Evolutionary conservation across 345 rosid species (phyloP).

Genomic region (Pelargonium nanum): DNA sequence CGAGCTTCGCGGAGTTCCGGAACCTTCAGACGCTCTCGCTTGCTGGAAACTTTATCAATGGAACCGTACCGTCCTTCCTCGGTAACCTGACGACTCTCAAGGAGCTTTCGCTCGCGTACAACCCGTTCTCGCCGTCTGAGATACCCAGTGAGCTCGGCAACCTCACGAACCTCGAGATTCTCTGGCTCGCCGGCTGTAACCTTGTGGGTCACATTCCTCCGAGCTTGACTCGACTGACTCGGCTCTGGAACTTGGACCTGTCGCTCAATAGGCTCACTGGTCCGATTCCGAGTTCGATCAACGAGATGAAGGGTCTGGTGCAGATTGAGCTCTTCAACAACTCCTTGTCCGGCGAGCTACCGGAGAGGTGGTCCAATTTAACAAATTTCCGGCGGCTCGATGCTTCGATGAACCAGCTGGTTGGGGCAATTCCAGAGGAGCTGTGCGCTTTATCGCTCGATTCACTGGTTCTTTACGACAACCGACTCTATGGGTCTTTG

Average conservation of each 20-base stretch:
- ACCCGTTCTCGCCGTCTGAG: conserved; percentile 38
- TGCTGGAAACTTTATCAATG: conserved; percentile 39
- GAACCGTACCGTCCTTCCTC: conserved; percentile 41
- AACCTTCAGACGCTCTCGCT: conserved; percentile 44
- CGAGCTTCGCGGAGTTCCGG: conserved; percentile 36
- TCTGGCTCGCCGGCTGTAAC: conserved; percentile 48
- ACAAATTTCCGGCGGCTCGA: conserved; percentile 44
- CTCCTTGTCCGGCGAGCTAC: conserved; percentile 60
- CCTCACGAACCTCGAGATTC: conserved; percentile 40
- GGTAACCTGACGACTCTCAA: conserved; percentile 56
- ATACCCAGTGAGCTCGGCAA: conserved; percentile 45
- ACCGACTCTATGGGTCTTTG: conserved; percentile 52
- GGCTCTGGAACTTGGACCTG: conserved; percentile 46
- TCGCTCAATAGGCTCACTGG: conserved; percentile 45
- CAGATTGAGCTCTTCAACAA: conserved; percentile 73
- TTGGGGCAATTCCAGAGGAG: conserved; percentile 51
- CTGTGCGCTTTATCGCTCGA: conserved; percentile 47
- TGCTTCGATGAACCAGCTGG: conserved; percentile 52
- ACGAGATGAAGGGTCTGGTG: conserved; percentile 29
- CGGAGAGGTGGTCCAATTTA: conserved; percentile 35
- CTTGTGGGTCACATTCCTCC: conserved; percentile 53
- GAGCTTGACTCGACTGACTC: conserved; percentile 22
- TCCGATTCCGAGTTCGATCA: conserved; percentile 48
- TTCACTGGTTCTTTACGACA: conserved; percentile 57
- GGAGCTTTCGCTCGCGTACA: conserved; percentile 46